phyloP scores from a whole-genome alignment of 805 yeast species.

The Yarrowia osloensis region DNA sequence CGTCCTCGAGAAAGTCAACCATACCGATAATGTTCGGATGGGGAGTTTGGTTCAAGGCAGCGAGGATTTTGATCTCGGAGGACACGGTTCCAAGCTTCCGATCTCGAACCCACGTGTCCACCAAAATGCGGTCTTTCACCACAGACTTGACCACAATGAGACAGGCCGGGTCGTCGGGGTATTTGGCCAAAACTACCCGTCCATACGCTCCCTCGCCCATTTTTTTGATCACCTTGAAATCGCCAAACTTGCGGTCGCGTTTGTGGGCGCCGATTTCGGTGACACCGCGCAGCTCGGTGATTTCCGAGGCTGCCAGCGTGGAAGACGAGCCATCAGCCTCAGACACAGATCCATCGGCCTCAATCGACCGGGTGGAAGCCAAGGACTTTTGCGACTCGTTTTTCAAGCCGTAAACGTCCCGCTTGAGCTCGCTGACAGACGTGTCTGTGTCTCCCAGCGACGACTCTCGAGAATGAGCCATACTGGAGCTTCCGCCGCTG shows the following conservation, averaged over 20 bases:
- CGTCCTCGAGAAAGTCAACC: constrained; percentile 91
- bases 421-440: not conserved
- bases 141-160: constrained; percentile 83
- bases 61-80: constrained; percentile 92
- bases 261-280: constrained; percentile 64
- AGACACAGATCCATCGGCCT: not conserved
- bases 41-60: constrained; percentile 61
- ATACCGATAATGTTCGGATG: constrained; percentile 87
- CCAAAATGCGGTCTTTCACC: constrained; percentile 86
- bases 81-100: constrained; percentile 90
- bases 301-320: constrained; percentile 21
- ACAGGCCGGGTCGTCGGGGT: constrained; percentile 61
- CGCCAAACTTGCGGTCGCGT: constrained; percentile 68
- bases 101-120: constrained; percentile 97
- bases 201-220: constrained; percentile 99
- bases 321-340: not conserved
- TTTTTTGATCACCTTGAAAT: constrained; percentile 68
- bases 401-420: not conserved
- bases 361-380: not conserved
- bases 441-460: not conserved
- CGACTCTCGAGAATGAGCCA: not conserved
- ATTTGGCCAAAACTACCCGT: constrained; percentile 78
- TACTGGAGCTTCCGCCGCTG: not conserved
- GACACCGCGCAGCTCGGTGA: constrained; percentile 34
- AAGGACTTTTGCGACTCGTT: not conserved